Base-by-base conservation (phyloP, 495 filamentous ascomycete genomes). In the Penicillium herquei region DNA sequence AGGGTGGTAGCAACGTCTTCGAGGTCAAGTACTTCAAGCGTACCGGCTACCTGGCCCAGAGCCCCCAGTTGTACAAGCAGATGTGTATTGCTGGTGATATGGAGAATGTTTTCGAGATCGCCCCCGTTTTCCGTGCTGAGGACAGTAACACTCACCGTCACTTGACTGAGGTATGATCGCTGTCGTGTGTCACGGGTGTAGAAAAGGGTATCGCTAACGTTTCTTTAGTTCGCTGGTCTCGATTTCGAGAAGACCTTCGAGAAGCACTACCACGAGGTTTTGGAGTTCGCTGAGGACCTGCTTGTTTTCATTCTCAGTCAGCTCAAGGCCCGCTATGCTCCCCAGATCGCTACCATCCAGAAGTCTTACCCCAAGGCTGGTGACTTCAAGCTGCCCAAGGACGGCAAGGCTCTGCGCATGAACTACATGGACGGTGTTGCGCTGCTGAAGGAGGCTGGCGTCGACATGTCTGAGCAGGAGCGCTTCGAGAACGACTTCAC, bases 161-260 rank as follows among this genome's bases (percentile, higher is more conserved):
- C 71, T 88, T 97, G 85, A 98, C 92, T 11, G 94, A 96, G 71
- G 78, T 81, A 77, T 39, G 65, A 58, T 39, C 5, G 39, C 47
- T 13, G 21, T 26, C n/a, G n/a, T 26, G 21, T 26, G 4, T 11
- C 42, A 13, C 3, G 11, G 6, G 17, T 0, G 17, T 43, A 3
- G 35, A n/a, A 26, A 44, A 49, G 34, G 21, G 0, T 11, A 35
- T n/a, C 48, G 16, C 50, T 54, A 56, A 51, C 53, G 18, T 13
- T 40, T 42, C 43, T 34, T 9, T 59, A 81, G 78, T 98, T 96
- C 74, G 91, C 90, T 41, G 94, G 94, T 70, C 88, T 98, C 55
- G 94, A 98, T 89, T 77, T 97, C 65, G 94, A 98, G 69, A 97
- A 96, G 89, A 91, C 91, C 35, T 96, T 97, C 70, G 82, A 88